Percentiles rank a stretch among this genome's conserved stretches.
These are phyloP conservation scores for Lactifluus hygrophoroides DNA, from an alignment of 768 basidiomycete species.

Conservation along the genomic window DNA sequence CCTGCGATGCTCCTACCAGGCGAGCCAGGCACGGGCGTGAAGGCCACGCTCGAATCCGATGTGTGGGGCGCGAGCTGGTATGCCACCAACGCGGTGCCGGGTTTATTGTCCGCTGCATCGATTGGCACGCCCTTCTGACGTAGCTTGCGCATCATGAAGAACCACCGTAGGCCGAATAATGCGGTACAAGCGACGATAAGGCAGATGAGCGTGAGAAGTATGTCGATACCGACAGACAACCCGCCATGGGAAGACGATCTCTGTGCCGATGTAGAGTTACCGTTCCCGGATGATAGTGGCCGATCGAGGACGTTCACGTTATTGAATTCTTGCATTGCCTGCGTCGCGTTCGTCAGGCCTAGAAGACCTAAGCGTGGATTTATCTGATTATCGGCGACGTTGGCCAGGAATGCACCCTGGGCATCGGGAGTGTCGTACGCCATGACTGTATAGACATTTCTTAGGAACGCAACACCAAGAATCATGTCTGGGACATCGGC, in stretches of 20 bases:
- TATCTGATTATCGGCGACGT: conserved; percentile 18
- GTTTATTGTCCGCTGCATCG: conserved; percentile 12
- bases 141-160: conserved; percentile 27
- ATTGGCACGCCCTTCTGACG: conserved; percentile 21
- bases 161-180: conserved; percentile 50
- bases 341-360: conserved; percentile 50
- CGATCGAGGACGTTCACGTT: conserved; percentile 59
- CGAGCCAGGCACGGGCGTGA: conserved; percentile 21
- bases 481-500: conserved; percentile 50
- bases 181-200: conserved; percentile 49
- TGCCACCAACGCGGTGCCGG: conserved; percentile 16
- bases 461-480: conserved; percentile 70
- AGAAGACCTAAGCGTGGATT: conserved; percentile 51
- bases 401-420: conserved; percentile 37
- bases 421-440: conserved; percentile 45
- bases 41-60: conserved; percentile 24
- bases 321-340: conserved; percentile 59
- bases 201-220: conserved; percentile 49
- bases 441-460: conserved; percentile 72
- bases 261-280: neutral
- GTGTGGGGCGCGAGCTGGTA: conserved; percentile 32
- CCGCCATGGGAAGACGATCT: conserved; percentile 25
- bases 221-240: conserved; percentile 51
- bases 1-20: conserved; percentile 29
- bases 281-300: conserved; percentile 32